Evolutionary conservation across 805 yeast species (phyloP).

Genomic region (Gaillardinia entomophila): DNA sequence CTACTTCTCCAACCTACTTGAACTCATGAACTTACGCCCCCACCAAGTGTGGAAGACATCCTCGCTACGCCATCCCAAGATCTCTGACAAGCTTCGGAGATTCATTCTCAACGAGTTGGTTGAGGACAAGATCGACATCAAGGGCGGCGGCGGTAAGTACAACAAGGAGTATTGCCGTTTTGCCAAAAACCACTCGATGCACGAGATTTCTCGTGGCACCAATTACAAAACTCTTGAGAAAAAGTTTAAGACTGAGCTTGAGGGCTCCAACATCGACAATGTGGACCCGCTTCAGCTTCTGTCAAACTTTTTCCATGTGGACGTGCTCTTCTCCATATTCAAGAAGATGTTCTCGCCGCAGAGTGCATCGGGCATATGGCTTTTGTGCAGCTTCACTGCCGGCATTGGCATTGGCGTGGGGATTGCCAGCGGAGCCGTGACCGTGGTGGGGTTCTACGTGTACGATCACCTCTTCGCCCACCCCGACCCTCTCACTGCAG

Average conservation of each 20-base stretch:
- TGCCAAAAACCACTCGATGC: constrained; percentile 4
- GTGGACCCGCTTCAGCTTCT: constrained; percentile 27
- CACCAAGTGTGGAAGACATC: constrained; percentile 36
- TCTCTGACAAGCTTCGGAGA: constrained; percentile 18
- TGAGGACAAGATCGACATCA: constrained; percentile 49
- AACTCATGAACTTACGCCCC: constrained; percentile 27
- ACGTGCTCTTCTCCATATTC: constrained; percentile 9
- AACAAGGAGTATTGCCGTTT: background rate
- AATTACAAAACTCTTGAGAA: constrained; percentile 25
- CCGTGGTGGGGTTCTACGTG: constrained; percentile 5
- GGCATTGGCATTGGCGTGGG: constrained; percentile 34
- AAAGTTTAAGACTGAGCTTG: constrained; percentile 23
- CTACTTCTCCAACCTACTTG: constrained; percentile 34
- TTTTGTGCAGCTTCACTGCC: constrained; percentile 27
- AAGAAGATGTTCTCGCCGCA: constrained; percentile 6
- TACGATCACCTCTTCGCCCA: background rate
- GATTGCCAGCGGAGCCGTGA: constrained; percentile 19
- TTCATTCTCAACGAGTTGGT: constrained; percentile 77
- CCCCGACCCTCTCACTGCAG: background rate
- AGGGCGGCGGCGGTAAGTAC: constrained; percentile 40
- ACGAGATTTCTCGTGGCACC: constrained; percentile 16
- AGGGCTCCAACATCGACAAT: constrained; percentile 14
- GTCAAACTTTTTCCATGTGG: constrained; percentile 15
- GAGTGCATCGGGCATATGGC: constrained; percentile 9
- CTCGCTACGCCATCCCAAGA: constrained; percentile 19